These are phyloP conservation scores for Dothiorella sarmentorum DNA, from an alignment of 2,329 filamentous ascomycete species.

Conservation along the genomic window DNA sequence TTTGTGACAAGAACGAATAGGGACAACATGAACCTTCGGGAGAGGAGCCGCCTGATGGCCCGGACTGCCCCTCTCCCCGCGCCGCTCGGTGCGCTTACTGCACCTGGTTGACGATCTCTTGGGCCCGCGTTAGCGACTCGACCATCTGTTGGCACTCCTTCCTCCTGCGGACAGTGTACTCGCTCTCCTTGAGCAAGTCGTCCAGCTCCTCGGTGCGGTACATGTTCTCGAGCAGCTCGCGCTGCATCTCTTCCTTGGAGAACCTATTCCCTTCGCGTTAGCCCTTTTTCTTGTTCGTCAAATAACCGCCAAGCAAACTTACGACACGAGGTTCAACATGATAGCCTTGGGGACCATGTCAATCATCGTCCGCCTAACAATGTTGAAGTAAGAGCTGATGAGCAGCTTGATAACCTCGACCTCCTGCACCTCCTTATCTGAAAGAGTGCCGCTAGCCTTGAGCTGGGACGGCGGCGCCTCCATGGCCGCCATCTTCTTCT, in stretches of 20 bases:
- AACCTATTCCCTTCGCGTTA: constrained; percentile 53
- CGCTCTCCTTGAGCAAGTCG: constrained; percentile 93
- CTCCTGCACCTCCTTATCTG: constrained; percentile 90
- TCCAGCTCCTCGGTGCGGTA: constrained; percentile 89
- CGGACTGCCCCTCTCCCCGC: not conserved
- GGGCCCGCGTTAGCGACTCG: constrained; percentile 82
- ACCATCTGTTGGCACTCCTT: constrained; percentile 99
- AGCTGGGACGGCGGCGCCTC: constrained; percentile 88
- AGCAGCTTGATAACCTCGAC: constrained; percentile 98
- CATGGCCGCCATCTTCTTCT: constrained; percentile 99
- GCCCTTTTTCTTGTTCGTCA: not conserved
- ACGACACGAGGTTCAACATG: constrained; percentile 96
- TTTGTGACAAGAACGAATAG: constrained; percentile 8
- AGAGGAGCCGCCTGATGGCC: not conserved
- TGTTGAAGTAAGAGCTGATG: constrained; percentile 96
- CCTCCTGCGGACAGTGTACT: constrained; percentile 89
- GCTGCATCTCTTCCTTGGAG: constrained; percentile 98
- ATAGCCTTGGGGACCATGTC: constrained; percentile 99
- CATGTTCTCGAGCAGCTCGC: constrained; percentile 95
- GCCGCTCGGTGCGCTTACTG: constrained; percentile 39
- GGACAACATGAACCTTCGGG: constrained; percentile 1
- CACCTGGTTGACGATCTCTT: constrained; percentile 88
- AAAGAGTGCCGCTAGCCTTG: constrained; percentile 90
- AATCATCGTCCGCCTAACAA: constrained; percentile 97
- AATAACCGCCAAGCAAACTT: constrained; percentile 38